These are phyloP conservation scores for Mollisiaceae sp. DNA, from an alignment of 2,329 filamentous ascomycete genomes.

Conservation along the genomic window DNA sequence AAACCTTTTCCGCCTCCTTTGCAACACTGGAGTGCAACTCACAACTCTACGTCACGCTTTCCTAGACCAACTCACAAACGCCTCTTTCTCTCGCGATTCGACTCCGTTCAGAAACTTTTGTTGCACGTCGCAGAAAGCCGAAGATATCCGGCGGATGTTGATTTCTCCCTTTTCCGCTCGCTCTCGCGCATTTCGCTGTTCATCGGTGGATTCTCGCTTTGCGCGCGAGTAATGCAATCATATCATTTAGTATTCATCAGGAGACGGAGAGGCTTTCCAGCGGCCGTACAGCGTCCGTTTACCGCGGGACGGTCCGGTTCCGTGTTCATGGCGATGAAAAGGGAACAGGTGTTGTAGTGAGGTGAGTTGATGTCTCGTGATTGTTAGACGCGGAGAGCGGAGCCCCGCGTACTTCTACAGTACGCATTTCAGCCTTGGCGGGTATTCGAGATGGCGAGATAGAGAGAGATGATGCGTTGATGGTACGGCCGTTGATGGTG, in stretches of 20 bases:
- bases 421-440: neutral
- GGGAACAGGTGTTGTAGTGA: neutral
- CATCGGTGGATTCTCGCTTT: neutral
- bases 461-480: too few relatives aligned
- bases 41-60: neutral
- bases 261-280: neutral
- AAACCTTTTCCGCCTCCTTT: neutral
- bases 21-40: neutral
- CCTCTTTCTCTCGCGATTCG: neutral
- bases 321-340: neutral
- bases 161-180: conserved; percentile 6
- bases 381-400: neutral
- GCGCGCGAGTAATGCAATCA: neutral
- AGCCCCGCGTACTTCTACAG: neutral
- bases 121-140: conserved; percentile 24
- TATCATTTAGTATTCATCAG: neutral
- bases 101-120: conserved; percentile 9
- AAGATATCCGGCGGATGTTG: conserved; percentile 22
- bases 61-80: neutral
- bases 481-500: neutral
- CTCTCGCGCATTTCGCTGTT: neutral
- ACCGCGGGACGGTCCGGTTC: neutral
- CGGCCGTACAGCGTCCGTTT: neutral
- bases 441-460: neutral
- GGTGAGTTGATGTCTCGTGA: conserved; percentile 3